Percentiles rank a stretch among this genome's conserved stretches.
Conservation (phyloP, 2,329 filamentous ascomycete genomes). For the Pezicula carpinea region DNA sequence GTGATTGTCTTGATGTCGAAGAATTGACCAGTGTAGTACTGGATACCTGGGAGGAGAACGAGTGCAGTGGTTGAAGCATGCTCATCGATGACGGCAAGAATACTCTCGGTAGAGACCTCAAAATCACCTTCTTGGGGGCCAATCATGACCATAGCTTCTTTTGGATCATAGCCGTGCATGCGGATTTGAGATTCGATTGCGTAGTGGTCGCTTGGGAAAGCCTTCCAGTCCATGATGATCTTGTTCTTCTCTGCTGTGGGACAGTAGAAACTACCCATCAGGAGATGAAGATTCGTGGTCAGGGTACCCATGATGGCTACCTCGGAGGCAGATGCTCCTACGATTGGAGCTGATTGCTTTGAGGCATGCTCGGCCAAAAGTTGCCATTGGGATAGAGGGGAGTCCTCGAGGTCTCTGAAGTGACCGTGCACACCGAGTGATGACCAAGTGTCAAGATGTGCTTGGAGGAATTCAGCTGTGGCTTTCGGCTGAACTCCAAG, state of each 20-base stretch:
- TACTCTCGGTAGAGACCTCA: slow-evolving; percentile 65
- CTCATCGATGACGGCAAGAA: slow-evolving; percentile 68
- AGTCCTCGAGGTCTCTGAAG: slow-evolving; percentile 65
- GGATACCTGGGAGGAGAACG: slow-evolving; percentile 78
- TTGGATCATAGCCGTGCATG: slow-evolving; percentile 61
- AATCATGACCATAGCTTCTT: slow-evolving; percentile 68
- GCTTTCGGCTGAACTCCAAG: slow-evolving; percentile 76
- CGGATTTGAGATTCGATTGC: slow-evolving; percentile 77
- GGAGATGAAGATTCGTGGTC: slow-evolving; percentile 64
- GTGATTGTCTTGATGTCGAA: slow-evolving; percentile 83
- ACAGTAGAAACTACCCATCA: slow-evolving; percentile 67
- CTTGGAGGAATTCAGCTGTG: slow-evolving; percentile 59
- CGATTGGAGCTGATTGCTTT: slow-evolving; percentile 63
- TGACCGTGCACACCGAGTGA: slow-evolving; percentile 82
- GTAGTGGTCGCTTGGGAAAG: slow-evolving; percentile 86
- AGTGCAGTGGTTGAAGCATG: slow-evolving; percentile 71
- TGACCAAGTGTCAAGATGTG: slow-evolving; percentile 79
- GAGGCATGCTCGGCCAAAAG: slow-evolving; percentile 74
- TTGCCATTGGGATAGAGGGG: slow-evolving; percentile 67
- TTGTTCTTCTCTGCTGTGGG: slow-evolving; percentile 57
- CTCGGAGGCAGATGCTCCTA: slow-evolving; percentile 69
- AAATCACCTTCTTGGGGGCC: slow-evolving; percentile 53
- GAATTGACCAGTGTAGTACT: slow-evolving; percentile 88
- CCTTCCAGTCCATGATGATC: slow-evolving; percentile 72
- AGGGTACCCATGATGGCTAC: slow-evolving; percentile 86